Base-by-base conservation (phyloP, 768 basidiomycete genomes). In the Amanita rubescens region DNA sequence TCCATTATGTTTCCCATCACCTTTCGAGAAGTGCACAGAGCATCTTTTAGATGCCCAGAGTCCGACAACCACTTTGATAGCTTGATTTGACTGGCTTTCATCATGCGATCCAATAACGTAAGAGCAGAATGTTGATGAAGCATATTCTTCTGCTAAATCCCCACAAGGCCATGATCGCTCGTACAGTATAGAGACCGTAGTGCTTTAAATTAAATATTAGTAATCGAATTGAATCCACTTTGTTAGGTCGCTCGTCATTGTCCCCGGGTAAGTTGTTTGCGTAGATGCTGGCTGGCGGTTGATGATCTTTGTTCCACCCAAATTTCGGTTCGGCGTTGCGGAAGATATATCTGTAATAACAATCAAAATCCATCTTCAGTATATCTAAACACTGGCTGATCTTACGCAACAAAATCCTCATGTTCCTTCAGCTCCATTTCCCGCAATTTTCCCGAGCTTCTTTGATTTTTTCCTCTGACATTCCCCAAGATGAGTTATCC, bases 321-420 rank as follows among this genome's bases (percentile, higher is more conserved):
- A 52, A 33, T 42, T 63, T 62, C n/a, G 63, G 54, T 42, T 66
- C 59, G 4, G 51, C 37, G 37, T 60, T 64, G 12, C 60, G 59
- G 48, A 64, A 63, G 11, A 63, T 48, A 44, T 53, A 63, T 20
- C 63, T 66, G 24, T 20, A 43, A 19, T n/a, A n/a, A 20, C 39
- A 41, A 7, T 25, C 10, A 27, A 42, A 22, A 35, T 5, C 34
- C 51, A 5, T 11, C 3, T 27, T 37, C 12, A 14, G 6, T 10
- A 8, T 8, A 27, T 15, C 8, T 30, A 20, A 9, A 19, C 17
- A 15, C 7, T 4, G 12, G n/a, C 7, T 4, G 12, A 27, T 52
- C 52, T 49, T 34, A 63, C 62, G 57, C 57, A 19, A 52, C 59
- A 24, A 63, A 59, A 32, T 59, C 46, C 38, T 59, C 56, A 25